phyloP scores from a whole-genome alignment of 139 green algal species.

The Micractinium sp. region DNA sequence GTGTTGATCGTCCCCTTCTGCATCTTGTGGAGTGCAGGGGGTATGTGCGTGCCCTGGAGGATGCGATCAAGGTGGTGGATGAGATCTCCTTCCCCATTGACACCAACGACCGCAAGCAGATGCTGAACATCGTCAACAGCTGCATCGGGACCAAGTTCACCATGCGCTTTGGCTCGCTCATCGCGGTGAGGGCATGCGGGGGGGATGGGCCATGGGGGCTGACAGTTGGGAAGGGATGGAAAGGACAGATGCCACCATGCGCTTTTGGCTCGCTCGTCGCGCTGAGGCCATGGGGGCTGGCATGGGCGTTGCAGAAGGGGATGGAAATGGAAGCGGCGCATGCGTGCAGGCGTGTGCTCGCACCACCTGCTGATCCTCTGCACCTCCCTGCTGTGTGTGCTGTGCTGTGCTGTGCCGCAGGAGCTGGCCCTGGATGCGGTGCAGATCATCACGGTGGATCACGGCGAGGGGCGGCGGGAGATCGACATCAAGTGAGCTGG shows the following conservation, averaged over 20 bases:
- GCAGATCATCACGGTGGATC: slow-evolving; percentile 71
- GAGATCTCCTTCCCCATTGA: slow-evolving; percentile 92
- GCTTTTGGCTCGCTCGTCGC: no score
- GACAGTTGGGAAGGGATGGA: background rate
- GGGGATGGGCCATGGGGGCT: background rate
- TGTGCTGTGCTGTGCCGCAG: slow-evolving; percentile 39
- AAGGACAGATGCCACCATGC: no score
- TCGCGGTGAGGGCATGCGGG: slow-evolving; percentile 70
- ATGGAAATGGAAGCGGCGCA: no score
- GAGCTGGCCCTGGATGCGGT: slow-evolving; percentile 97
- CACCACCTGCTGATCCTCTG: slow-evolving; percentile 34
- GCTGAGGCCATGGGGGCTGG: no score
- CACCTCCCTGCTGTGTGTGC: background rate
- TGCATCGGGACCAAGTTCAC: slow-evolving; percentile 99
- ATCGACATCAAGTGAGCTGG: slow-evolving; percentile 91
- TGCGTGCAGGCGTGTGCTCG: no score
- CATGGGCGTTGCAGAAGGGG: no score
- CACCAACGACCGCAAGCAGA: slow-evolving; percentile 80
- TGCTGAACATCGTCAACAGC: slow-evolving; percentile 96
- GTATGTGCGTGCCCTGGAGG: slow-evolving; percentile 83
- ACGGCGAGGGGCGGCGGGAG: slow-evolving; percentile 74
- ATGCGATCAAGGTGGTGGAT: slow-evolving; percentile 88
- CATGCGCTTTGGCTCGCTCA: slow-evolving; percentile 89
- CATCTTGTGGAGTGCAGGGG: background rate
- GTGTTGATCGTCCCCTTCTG: background rate